phyloP scores from a whole-genome alignment of 768 basidiomycete species.

The Fomitopsis pulvina region DNA sequence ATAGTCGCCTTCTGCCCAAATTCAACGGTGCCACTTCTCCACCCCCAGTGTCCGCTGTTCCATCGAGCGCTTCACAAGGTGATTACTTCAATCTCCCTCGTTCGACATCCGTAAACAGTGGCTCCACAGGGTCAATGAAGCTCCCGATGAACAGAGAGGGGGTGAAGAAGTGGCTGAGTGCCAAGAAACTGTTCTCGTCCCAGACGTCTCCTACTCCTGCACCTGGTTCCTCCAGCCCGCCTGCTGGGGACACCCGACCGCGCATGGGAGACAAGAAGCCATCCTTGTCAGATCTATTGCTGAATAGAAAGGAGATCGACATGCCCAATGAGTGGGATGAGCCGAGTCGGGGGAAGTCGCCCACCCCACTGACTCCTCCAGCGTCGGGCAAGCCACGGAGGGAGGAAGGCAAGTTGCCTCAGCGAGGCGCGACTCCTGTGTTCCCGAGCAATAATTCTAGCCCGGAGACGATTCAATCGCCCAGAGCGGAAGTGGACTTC shows the following conservation, averaged over 20 bases:
- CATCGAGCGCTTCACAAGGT: constrained; percentile 40
- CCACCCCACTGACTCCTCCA: constrained; percentile 42
- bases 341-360: constrained; percentile 37
- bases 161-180: constrained; percentile 75
- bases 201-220: constrained; percentile 33
- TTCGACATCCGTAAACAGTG: constrained; percentile 25
- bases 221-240: constrained; percentile 12
- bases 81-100: constrained; percentile 42
- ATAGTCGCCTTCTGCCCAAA: constrained; percentile 54
- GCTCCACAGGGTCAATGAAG: constrained; percentile 30
- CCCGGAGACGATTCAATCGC: constrained; percentile 6
- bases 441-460: constrained; percentile 7
- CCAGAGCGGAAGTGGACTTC: constrained; percentile 8
- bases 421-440: neutral
- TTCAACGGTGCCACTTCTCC: constrained; percentile 37
- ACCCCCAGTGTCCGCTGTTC: constrained; percentile 30
- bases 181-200: constrained; percentile 47
- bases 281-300: constrained; percentile 62
- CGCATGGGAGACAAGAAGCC: constrained; percentile 46
- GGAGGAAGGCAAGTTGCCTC: constrained; percentile 18
- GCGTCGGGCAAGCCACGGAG: constrained; percentile 16
- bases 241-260: constrained; percentile 26
- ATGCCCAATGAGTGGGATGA: constrained; percentile 56
- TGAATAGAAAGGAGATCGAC: constrained; percentile 49
- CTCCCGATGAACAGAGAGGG: constrained; percentile 73